Conservation (phyloP, 441 rosid species). For the Arabidopsis hybrid region DNA sequence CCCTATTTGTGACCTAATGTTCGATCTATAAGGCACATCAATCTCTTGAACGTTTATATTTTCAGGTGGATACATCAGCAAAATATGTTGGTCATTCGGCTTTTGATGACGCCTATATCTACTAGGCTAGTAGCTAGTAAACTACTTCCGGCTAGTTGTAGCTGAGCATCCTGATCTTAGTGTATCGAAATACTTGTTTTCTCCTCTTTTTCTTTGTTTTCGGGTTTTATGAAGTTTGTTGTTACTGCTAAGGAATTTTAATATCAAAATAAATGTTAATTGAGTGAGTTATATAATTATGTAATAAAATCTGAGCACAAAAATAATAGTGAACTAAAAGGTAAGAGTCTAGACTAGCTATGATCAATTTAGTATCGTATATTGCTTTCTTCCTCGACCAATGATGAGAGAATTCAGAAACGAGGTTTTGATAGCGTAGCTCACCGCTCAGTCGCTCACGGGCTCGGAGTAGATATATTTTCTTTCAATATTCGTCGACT, state of each 20-base stretch:
- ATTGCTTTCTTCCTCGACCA: not conserved
- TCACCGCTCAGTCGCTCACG: not conserved
- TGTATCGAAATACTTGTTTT: not conserved
- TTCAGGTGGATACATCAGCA: conserved; percentile 46
- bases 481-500: not conserved
- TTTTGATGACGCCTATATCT: conserved; percentile 43
- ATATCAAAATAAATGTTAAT: conserved; percentile 9
- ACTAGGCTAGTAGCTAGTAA: conserved; percentile 22
- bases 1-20: not conserved
- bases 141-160: not conserved
- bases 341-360: not conserved
- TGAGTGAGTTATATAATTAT: not conserved
- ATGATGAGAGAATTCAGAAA: not conserved
- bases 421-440: not conserved
- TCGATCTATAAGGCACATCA: not conserved
- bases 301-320: not conserved
- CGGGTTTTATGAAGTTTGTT: not conserved
- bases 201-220: not conserved
- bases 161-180: not conserved
- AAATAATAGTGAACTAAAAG: not conserved
- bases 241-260: not conserved
- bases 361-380: not conserved
- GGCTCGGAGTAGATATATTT: not conserved
- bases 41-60: not conserved
- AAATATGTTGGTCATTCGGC: conserved; percentile 45